These are phyloP conservation scores for Mucor saturninus DNA, from an alignment of 371 early-diverging fungal species.

Conservation along the genomic window DNA sequence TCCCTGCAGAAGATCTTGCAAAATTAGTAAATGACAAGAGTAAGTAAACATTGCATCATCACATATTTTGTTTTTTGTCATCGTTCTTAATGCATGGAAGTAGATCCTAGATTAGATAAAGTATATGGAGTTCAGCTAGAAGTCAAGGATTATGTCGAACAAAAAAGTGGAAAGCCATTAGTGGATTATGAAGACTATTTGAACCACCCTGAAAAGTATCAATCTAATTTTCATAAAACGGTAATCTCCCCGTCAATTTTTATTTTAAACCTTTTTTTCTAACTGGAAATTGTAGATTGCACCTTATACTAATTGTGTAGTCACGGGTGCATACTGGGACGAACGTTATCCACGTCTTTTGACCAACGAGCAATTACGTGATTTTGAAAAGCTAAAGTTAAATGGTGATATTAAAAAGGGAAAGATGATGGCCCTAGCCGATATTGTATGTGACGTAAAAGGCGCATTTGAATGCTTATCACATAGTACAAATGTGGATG, in stretches of 20 bases:
- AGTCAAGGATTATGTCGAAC: conserved; percentile 80
- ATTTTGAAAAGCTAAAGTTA: conserved; percentile 67
- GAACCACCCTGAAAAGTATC: conserved; percentile 80
- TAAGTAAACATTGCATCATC: conserved; percentile 23
- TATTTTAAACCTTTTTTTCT: background rate
- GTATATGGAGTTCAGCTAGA: conserved; percentile 83
- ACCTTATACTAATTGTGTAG: conserved; percentile 86
- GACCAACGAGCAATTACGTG: conserved; percentile 76
- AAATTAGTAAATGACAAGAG: conserved; percentile 71
- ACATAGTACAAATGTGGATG: conserved; percentile 86
- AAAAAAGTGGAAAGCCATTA: conserved; percentile 69
- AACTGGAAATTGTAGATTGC: conserved; percentile 63
- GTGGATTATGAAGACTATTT: conserved; percentile 71
- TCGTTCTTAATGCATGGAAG: background rate
- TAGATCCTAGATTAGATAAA: conserved; percentile 65
- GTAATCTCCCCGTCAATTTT: conserved; percentile 25
- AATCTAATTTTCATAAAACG: conserved; percentile 85
- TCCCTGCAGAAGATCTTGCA: conserved; percentile 81
- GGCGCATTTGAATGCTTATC: conserved; percentile 94
- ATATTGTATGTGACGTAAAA: conserved; percentile 94
- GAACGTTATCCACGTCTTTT: conserved; percentile 85
- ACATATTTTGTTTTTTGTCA: background rate
- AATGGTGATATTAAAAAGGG: conserved; percentile 54
- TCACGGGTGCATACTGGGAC: conserved; percentile 97
- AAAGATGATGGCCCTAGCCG: conserved; percentile 86